Evolutionary conservation across 75 land plant species (phyloP).

Genomic region (Chamaecyparis obtusa): DNA sequence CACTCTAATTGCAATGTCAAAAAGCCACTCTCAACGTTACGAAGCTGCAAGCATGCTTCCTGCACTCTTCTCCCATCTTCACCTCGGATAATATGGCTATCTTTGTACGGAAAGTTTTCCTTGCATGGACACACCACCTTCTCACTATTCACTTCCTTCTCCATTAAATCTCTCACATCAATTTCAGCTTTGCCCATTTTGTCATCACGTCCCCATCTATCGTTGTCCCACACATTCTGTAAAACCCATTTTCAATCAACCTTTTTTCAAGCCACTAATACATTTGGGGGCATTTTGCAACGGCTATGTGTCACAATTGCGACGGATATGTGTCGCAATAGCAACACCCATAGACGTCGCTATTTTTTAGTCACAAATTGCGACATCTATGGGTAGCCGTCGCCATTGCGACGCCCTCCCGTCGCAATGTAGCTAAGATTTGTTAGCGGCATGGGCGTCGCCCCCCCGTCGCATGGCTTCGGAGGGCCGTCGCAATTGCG

Average conservation of each 20-base stretch:
- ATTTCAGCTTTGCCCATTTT: conserved; percentile 52
- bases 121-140: not conserved
- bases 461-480: too few species aligned
- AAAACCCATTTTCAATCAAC: not conserved
- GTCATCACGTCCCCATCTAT: conserved; percentile 41
- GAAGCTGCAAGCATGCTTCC: not conserved
- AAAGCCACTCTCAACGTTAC: not conserved
- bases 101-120: not conserved
- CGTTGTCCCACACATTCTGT: conserved; percentile 55
- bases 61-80: not conserved
- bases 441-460: too few species aligned
- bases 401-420: too few species aligned
- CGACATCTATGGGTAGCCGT: too few species aligned
- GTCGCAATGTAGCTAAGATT: too few species aligned
- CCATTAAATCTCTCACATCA: conserved; percentile 30
- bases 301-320: too few species aligned
- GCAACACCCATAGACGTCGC: too few species aligned
- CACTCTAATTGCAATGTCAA: not conserved
- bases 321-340: too few species aligned
- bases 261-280: too few species aligned
- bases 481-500: too few species aligned
- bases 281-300: too few species aligned
- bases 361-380: too few species aligned
- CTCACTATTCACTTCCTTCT: conserved; percentile 7
- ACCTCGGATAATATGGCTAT: not conserved